Evolutionary conservation across 495 filamentous ascomycete species (phyloP).

Genomic region (Aspergillus steynii): DNA sequence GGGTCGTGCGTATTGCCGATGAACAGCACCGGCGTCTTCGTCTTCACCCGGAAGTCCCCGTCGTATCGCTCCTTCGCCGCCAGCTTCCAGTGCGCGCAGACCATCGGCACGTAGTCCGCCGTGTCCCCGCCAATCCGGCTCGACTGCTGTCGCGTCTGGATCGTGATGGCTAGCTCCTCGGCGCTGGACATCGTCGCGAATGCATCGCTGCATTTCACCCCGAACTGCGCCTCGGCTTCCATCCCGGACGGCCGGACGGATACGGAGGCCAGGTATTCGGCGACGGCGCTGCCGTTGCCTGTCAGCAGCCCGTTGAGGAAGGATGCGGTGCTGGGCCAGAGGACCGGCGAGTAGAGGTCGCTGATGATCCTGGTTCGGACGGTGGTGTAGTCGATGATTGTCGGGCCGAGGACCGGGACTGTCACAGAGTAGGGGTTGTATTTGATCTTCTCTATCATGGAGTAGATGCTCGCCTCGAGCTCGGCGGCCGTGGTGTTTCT

Average conservation of each 20-base stretch:
- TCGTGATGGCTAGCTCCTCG: slow-evolving; percentile 21
- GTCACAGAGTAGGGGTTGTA: slow-evolving; percentile 17
- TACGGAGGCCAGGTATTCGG: not conserved
- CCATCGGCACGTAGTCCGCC: slow-evolving; percentile 15
- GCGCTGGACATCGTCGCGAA: not conserved
- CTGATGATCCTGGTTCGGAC: slow-evolving; percentile 23
- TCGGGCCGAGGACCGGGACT: not conserved
- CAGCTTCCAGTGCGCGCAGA: slow-evolving; percentile 46
- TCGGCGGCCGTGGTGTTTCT: slow-evolving; percentile 31
- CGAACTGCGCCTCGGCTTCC: not conserved
- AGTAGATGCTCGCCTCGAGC: slow-evolving; percentile 32
- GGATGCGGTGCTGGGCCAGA: slow-evolving; percentile 24
- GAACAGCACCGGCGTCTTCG: slow-evolving; percentile 44
- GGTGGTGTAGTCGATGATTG: slow-evolving; percentile 26
- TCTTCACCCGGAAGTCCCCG: slow-evolving; percentile 42
- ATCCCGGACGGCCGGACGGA: not conserved
- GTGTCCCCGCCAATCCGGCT: slow-evolving; percentile 19
- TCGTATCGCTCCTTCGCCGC: slow-evolving; percentile 43
- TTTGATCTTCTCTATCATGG: slow-evolving; percentile 29
- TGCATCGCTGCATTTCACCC: not conserved
- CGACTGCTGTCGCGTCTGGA: slow-evolving; percentile 1
- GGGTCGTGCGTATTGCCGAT: slow-evolving; percentile 45
- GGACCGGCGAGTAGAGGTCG: slow-evolving; percentile 26
- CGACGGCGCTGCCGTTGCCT: slow-evolving; percentile 9
- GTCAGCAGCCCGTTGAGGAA: slow-evolving; percentile 24